Base-by-base conservation (phyloP, 2,329 filamentous ascomycete species). In the Aspergillus arachidicola region DNA sequence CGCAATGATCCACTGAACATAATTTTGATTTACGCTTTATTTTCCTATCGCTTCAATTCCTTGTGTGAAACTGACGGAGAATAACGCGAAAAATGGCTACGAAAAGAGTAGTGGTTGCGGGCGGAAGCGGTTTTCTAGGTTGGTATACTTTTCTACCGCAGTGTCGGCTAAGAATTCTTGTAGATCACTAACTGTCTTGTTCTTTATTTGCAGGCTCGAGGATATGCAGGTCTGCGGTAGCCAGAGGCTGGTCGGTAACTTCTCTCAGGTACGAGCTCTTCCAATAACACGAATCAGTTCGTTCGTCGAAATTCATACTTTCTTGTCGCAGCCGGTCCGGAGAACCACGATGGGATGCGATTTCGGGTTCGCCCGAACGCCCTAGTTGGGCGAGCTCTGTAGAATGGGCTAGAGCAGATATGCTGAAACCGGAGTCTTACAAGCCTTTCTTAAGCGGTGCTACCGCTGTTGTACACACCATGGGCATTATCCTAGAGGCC, bases 401-500 rank as follows among this genome's bases (percentile, higher is more conserved):
- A 6, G 86, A 88, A 66, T 98, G 95, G 95, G 90, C 93, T 70
- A 89, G 89, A 68, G 94, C 90, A 72, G 92, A 98, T 79, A 90
- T 98, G 69, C 87, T 99, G 65, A 87, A 90, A 64, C 94, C 95
- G 0, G 82, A 86, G 0, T 91, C 91, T 21, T 99, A 97, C 81
- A 87, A 86, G 10, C 82, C 89, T 0, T 86, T 94, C 55, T 87
- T 99, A 65, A 86, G 87, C 69, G 87, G 86, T 61, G 92, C 93
- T 65, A 88, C 93, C 76, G 94, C 89, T 61, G 94, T 98, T 30
- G 90, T 99, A 54, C 95, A 99, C 83, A 93, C 86, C 73, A 94
- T 98, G 90, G 95, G 95, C 11, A 97, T 99, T 71, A 85, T 99
- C 21, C 87, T 99, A 11, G 95, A 99, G 82, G 93, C 94, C 57